Percentiles rank a stretch among this genome's conserved stretches.
Evolutionary conservation across 208 protist species (phyloP).

Genomic region (Leishmania gerbilli): DNA sequence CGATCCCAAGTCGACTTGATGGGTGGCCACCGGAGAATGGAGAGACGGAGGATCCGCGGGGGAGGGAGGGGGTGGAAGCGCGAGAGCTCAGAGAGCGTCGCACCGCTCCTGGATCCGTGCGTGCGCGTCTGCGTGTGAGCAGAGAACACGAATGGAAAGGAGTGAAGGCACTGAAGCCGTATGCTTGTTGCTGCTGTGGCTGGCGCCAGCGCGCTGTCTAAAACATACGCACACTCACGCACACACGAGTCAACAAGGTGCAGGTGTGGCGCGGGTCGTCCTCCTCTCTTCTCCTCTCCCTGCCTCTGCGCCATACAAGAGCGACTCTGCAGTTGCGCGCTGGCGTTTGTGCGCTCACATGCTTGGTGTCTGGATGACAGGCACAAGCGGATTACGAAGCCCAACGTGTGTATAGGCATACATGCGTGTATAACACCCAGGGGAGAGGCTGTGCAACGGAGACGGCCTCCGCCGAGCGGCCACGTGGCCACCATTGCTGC

Average conservation of each 20-base stretch:
- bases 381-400: not conserved
- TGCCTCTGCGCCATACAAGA: not conserved
- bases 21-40: not conserved
- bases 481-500: not conserved
- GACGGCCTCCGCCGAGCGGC: not conserved
- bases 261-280: not conserved
- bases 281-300: not conserved
- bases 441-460: not conserved
- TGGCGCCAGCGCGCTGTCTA: not conserved
- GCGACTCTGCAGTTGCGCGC: not conserved
- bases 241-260: not conserved
- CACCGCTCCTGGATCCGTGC: not conserved
- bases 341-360: not conserved
- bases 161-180: not conserved
- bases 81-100: not conserved
- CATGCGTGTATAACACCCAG: not conserved
- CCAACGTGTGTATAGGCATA: not conserved
- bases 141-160: not conserved
- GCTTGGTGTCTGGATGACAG: not conserved
- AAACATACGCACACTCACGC: not conserved
- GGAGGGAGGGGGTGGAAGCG: not conserved
- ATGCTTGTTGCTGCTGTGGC: not conserved
- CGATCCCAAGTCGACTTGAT: constrained; percentile 64
- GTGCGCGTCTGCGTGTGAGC: not conserved
- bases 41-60: not conserved